These are phyloP conservation scores for Allantophomopsis cytisporea DNA, from an alignment of 2,329 filamentous ascomycete species.

Conservation along the genomic window DNA sequence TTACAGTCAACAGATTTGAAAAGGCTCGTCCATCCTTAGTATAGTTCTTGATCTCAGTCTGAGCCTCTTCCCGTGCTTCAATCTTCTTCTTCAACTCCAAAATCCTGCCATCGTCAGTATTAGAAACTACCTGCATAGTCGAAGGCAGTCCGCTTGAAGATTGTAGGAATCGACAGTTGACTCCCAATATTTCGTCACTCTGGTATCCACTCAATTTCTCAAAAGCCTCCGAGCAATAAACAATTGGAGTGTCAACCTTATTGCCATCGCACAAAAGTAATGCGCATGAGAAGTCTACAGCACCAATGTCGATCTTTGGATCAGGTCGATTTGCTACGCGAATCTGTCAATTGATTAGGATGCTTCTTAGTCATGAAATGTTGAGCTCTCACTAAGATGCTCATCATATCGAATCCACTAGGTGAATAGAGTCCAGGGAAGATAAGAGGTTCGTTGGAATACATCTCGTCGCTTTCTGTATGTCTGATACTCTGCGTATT, in stretches of 20 bases:
- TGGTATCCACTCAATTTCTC: constrained; percentile 68
- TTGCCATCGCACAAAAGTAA: constrained; percentile 71
- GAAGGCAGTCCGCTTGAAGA: constrained; percentile 54
- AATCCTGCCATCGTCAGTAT: constrained; percentile 40
- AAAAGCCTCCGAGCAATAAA: constrained; percentile 77
- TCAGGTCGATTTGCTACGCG: constrained; percentile 58
- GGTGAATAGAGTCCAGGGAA: constrained; percentile 41
- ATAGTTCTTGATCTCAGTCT: constrained; percentile 55
- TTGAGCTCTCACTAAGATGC: constrained; percentile 31
- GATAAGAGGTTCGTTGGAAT: constrained; percentile 39
- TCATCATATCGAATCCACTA: constrained; percentile 41
- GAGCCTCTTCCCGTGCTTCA: constrained; percentile 38
- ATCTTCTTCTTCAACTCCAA: constrained; percentile 45
- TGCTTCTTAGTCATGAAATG: not conserved
- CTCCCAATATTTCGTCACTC: constrained; percentile 58
- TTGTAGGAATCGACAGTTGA: constrained; percentile 79
- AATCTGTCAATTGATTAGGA: constrained; percentile 20
- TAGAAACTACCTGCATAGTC: constrained; percentile 43
- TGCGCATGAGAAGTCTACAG: constrained; percentile 73
- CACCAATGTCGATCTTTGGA: constrained; percentile 65
- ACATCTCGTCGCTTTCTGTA: no score
- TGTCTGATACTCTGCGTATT: no score
- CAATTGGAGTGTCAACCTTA: constrained; percentile 61
- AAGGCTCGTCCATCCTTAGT: constrained; percentile 34
- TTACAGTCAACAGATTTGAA: constrained; percentile 24